These are phyloP conservation scores for Pholiota molesta DNA, from an alignment of 768 basidiomycete genomes.

Conservation along the genomic window DNA sequence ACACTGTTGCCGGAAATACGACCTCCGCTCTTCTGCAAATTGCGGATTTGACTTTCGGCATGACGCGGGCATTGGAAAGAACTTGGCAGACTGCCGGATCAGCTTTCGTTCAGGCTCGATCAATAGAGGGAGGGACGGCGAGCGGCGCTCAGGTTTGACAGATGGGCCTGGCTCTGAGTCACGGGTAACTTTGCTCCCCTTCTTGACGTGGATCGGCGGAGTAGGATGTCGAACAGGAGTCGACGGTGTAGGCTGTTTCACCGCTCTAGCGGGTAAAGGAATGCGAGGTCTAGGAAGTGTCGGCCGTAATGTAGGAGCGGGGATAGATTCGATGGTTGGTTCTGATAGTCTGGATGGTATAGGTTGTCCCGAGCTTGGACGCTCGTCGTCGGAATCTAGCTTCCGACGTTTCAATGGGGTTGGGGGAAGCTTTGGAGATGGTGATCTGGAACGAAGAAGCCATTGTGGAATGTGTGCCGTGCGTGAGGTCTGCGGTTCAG, in stretches of 20 bases:
- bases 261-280: background rate
- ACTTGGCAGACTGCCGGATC: conserved; percentile 28
- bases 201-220: background rate
- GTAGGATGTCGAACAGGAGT: background rate
- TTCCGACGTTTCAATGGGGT: conserved; percentile 22
- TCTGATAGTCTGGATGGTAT: background rate
- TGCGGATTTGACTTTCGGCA: conserved; percentile 26
- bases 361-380: background rate
- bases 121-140: background rate
- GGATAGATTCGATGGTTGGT: background rate
- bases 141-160: conserved; percentile 6
- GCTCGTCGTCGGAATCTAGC: conserved; percentile 7
- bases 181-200: background rate
- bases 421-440: conserved; percentile 22
- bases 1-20: conserved; percentile 22
- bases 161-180: background rate
- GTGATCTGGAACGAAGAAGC: conserved; percentile 17
- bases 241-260: background rate
- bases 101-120: conserved; percentile 24
- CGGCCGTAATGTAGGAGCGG: background rate
- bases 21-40: conserved; percentile 24
- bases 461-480: conserved; percentile 1
- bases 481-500: background rate
- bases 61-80: conserved; percentile 28
- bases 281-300: background rate